phyloP scores from a whole-genome alignment of 768 basidiomycete species.

The Russula brevipes region DNA sequence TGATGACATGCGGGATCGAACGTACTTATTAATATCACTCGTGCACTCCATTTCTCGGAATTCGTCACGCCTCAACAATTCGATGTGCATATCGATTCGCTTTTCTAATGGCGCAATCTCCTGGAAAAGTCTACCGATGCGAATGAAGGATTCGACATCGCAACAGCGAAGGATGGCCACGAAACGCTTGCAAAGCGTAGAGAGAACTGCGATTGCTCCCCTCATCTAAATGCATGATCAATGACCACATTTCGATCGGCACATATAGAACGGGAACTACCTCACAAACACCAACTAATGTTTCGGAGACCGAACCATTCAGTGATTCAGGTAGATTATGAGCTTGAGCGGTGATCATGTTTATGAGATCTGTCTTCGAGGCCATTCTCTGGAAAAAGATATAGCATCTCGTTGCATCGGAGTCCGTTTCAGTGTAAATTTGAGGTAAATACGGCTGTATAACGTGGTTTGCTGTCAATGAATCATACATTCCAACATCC shows the following conservation, averaged over 20 bases:
- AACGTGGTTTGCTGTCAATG: constrained; percentile 5
- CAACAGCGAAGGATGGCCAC: constrained; percentile 75
- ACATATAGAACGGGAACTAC: constrained; percentile 34
- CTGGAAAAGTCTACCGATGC: constrained; percentile 72
- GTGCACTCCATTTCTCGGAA: constrained; percentile 94
- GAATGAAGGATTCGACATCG: constrained; percentile 81
- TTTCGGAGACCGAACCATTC: constrained; percentile 74
- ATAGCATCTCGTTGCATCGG: constrained; percentile 82
- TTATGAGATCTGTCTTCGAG: constrained; percentile 83
- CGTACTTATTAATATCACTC: constrained; percentile 81
- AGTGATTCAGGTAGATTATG: constrained; percentile 84
- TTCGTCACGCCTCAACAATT: constrained; percentile 77
- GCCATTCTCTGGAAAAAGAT: constrained; percentile 90
- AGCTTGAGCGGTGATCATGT: constrained; percentile 70
- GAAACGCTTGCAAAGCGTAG: constrained; percentile 85
- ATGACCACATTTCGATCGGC: not conserved
- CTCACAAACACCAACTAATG: constrained; percentile 92
- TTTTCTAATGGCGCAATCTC: constrained; percentile 89
- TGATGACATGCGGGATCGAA: constrained; percentile 12
- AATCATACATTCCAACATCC: not conserved
- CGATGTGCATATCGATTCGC: constrained; percentile 87
- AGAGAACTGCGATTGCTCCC: constrained; percentile 72
- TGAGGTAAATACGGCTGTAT: constrained; percentile 84
- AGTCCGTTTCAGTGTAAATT: constrained; percentile 83
- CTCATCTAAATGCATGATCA: constrained; percentile 55